Evolutionary conservation across 257 asterid species (phyloP), one percentile per base, ranked within the genome.

Genomic region (Perilla frutescens): DNA sequence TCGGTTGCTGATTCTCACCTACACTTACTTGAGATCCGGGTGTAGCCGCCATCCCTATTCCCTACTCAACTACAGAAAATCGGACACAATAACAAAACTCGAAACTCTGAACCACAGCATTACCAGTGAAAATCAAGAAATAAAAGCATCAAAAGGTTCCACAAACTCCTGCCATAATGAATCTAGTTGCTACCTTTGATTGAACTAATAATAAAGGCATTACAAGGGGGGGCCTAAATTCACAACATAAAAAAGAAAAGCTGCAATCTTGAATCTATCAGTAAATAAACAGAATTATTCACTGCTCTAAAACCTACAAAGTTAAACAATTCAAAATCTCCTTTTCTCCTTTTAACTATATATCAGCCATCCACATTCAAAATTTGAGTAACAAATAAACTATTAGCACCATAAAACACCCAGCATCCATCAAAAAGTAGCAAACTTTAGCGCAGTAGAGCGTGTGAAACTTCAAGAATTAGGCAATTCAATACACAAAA

Each of bases 11-110:
- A 62, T 69, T 80, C 71, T 71, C 84, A 44, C 61, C 71, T 53
- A 70, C 48, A 61, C 77, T 66, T 31, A 26, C 71, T 57, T 45
- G 66, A 47, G 81, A 53, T n/a, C 55, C 57, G 20, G 85, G 76
- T 44, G 77, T 65, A 54, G 84, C 55, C 11, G 77, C 77, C 90
- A 86, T 86, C 63, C 53, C 80, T 62, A 14, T 45, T 13, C 67
- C 56, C 63, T 71, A 44, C 41, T 62, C 61, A 12, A 54, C 31
- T 29, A 56, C 66, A 72, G 7, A 53, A 49, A 58, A 3, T 26
- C 0, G 34, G 55, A 68, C 54, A 15, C 66, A 34, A 10, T 7
- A 62, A 60, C 47, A 34, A 64, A 50, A 68, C 32, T 15, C 58
- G 31, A n/a, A 50, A 26, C 7, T 8, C 29, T 66, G 6, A 60